Base-by-base conservation (phyloP, 805 yeast species). In the Nakazawaea wickerhamii region DNA sequence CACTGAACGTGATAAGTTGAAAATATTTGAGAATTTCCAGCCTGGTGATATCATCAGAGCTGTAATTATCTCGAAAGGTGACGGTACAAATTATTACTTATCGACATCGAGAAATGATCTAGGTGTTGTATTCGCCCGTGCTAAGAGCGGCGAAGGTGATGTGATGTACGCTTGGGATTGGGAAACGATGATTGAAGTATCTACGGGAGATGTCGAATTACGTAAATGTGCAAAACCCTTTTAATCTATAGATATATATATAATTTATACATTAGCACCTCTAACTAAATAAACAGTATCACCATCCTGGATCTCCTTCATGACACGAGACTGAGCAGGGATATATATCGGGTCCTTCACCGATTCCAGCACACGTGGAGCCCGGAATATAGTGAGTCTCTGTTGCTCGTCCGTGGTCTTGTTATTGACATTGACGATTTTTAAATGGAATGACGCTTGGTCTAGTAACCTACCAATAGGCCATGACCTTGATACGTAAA, bases 1-100 rank as follows among this genome's bases (percentile, higher is more conserved):
- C 17, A 87, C 96, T 0, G 96, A 93, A 51, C 71, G 96, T 55
- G 99, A 93, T 57, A 77, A 78, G 54, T 90, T 89, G 25, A 82
- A 83, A 54, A 72, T 91, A 26, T 73, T 77, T 44, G 86, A 86
- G 15, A 73, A 89, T 56, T 93, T 81, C 63, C 75, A 75, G 51
- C 98, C 98, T 0, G 97, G 97, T 13, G 99, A 93, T 61, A 77
- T 93, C 40, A 85, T 93, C 2, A 71, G 95, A 48, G 96, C 96
- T 0, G 68, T 73, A 50, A 81, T 90, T 7, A 66, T 76, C n/a
- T 86, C 96, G 0, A 65, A 93, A 26, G 99, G 99, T 43, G 99
- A 93, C 61, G 98, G 98, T 7, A 72, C 84, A 15, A 86, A 87
- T 58, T 93, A 90, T 58, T 93, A 90, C 59, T 67, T 93, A 48